Evolutionary conservation across 2,329 filamentous ascomycete genomes (phyloP).

Genomic region (Neofusicoccum parvum): DNA sequence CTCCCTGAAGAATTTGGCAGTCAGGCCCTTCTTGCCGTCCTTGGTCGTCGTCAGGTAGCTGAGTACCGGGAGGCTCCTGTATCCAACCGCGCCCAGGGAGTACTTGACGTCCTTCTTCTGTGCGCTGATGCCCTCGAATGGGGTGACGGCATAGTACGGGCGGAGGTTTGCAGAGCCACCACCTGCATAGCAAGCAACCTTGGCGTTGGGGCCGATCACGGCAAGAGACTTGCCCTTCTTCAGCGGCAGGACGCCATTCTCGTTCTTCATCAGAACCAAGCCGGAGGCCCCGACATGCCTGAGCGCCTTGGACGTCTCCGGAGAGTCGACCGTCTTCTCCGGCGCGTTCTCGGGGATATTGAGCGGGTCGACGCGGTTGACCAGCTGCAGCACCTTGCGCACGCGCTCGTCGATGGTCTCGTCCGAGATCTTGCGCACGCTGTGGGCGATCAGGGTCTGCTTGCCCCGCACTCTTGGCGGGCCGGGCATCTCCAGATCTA

Average conservation of each 20-base stretch:
- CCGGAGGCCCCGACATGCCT: constrained; percentile 67
- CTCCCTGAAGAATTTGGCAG: constrained; percentile 17
- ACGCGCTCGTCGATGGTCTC: constrained; percentile 36
- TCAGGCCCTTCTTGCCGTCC: constrained; percentile 15
- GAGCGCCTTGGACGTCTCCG: constrained; percentile 62
- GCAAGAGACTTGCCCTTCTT: constrained; percentile 66
- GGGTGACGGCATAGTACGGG: constrained; percentile 32
- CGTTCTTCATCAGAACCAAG: constrained; percentile 74
- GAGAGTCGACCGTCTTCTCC: constrained; percentile 58
- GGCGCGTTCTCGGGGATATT: constrained; percentile 61
- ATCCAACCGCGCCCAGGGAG: constrained; percentile 64
- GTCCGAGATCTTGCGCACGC: constrained; percentile 57
- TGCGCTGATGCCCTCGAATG: constrained; percentile 29
- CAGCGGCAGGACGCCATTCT: constrained; percentile 63
- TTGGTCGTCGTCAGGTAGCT: constrained; percentile 4
- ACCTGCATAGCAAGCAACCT: constrained; percentile 43
- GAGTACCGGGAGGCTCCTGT: constrained; percentile 47
- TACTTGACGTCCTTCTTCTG: constrained; percentile 50
- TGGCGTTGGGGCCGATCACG: constrained; percentile 73
- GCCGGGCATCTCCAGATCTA: constrained; percentile 43
- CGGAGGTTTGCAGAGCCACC: constrained; percentile 36
- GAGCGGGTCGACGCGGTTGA: constrained; percentile 65
- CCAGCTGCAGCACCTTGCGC: constrained; percentile 58
- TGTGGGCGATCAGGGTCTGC: constrained; percentile 14
- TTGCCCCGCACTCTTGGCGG: constrained; percentile 47